Conservation (phyloP, 2,329 filamentous ascomycete genomes). For the Fusarium pseudograminearum region DNA sequence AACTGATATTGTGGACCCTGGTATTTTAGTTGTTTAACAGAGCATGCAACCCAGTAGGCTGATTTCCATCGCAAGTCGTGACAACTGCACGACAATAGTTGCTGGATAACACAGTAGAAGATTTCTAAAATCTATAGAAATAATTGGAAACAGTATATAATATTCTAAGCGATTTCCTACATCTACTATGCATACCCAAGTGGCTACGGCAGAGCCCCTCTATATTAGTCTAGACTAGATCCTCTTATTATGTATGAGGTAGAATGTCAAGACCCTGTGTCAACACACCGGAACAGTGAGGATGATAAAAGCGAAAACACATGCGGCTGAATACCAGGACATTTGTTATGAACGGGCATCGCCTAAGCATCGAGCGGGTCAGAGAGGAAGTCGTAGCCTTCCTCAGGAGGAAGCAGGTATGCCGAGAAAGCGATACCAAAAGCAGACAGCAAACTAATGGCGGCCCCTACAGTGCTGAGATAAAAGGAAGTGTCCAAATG, state of each 20-base stretch:
- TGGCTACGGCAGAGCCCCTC: conserved; percentile 19
- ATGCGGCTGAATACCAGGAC: neutral
- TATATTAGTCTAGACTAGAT: conserved; percentile 21
- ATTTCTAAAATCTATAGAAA: neutral
- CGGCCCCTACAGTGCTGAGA: conserved; percentile 70
- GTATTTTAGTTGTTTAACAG: neutral
- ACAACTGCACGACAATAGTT: neutral
- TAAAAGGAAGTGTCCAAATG: conserved; percentile 82
- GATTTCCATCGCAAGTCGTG: neutral
- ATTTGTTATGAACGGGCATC: neutral
- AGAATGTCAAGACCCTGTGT: neutral
- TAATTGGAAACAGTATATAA: neutral
- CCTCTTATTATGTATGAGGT: neutral
- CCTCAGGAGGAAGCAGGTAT: conserved; percentile 79
- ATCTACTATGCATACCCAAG: conserved; percentile 1
- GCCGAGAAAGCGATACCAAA: conserved; percentile 74
- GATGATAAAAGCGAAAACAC: neutral
- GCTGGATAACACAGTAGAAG: neutral
- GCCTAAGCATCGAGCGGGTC: conserved; percentile 65
- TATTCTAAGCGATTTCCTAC: conserved; percentile 14
- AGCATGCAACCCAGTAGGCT: neutral
- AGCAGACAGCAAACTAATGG: conserved; percentile 65
- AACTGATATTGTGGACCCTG: neutral
- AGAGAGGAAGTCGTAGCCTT: conserved; percentile 80
- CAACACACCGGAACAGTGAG: conserved; percentile 16